Base-by-base conservation (phyloP, 2,329 filamentous ascomycete genomes). In the Nannizzia gypsea region DNA sequence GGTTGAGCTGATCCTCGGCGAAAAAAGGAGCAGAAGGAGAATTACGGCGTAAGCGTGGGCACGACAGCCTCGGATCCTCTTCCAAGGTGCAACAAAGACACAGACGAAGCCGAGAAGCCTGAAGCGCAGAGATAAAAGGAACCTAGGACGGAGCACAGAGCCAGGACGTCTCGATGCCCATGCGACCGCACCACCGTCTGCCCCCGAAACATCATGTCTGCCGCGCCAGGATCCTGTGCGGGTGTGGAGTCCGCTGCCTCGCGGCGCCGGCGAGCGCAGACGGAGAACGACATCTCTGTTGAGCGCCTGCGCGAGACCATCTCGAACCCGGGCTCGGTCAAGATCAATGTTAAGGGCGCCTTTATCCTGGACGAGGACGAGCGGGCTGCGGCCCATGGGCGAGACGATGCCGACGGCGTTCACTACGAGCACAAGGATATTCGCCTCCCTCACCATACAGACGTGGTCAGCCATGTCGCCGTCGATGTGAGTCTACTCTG, bases 341-440 rank as follows among this genome's bases (percentile, higher is more conserved):
- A 89, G 75, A 97, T 99, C 77, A 97, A 99, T 72, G 92, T 97
- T 65, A 85, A 90, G 72, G 93, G 92, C 69, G 93, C 93, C 42
- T 96, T 96, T 70, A 97, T 99, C 65, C 90, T 96, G 67, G 90
- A 96, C 70, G 86, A 92, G 67, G 90, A 96, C 70, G 86, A 92
- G 63, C 82, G 69, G 44, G 73, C 69, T 60, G 69, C 70, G 60
- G 69, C 70, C 17, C n/a, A 34, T n/a, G 57, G 52, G 26, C 61
- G 58, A 8, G 42, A 34, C 15, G 77, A 81, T 34, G 77, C 78
- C 56, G 80, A 83, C 54, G 79, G 80, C 24, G 80, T 83, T 60
- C 78, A 83, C 64, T 82, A 85, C 72, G 89, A 95, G 72, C 90
- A 89, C 60, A 90, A 89, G 70, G 93, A 96, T 71, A 99, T 99